A percentile compares a stretch with the other conserved stretches of the same genome.
Evolutionary conservation across 352 stramenopile genomes (phyloP).

Genomic region (Pythium periplocum): DNA sequence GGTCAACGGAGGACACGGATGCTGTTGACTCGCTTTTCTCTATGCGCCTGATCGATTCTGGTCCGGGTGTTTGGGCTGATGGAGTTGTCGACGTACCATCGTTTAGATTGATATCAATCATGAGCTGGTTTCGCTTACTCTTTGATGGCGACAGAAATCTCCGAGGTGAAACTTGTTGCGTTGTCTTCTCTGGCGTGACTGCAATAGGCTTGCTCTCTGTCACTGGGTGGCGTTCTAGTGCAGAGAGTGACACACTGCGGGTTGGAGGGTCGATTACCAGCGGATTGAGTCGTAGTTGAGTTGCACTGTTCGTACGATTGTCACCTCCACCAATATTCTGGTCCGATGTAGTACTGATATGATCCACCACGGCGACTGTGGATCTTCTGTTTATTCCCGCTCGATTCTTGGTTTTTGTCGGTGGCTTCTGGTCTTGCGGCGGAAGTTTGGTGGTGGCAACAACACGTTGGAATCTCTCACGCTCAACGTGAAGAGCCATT

Average conservation of each 20-base stretch:
- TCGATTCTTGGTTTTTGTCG: constrained; percentile 6
- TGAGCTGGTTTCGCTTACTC: background rate
- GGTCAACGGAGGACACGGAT: constrained; percentile 2
- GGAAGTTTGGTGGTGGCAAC: constrained; percentile 3
- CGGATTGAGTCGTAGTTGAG: constrained; percentile 12
- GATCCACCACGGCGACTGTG: no score
- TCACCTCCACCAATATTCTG: background rate
- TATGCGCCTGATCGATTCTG: background rate
- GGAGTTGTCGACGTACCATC: background rate
- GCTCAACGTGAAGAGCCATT: constrained; percentile 25
- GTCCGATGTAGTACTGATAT: no score
- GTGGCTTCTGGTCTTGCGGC: constrained; percentile 10
- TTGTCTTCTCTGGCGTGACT: constrained; percentile 6
- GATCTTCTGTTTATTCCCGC: no score
- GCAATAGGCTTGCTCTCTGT: constrained; percentile 1
- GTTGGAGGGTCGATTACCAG: constrained; percentile 3
- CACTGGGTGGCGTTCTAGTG: background rate
- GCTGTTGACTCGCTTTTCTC: background rate
- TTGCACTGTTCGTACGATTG: constrained; percentile 1
- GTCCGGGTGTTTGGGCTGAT: background rate
- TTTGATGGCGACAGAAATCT: no score
- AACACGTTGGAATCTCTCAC: constrained; percentile 14
- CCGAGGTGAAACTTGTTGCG: background rate
- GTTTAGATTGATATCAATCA: constrained; percentile 14
- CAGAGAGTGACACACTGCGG: constrained; percentile 11